Conservation (phyloP, 768 basidiomycete genomes). For the Mrakia hoshinonis region DNA sequence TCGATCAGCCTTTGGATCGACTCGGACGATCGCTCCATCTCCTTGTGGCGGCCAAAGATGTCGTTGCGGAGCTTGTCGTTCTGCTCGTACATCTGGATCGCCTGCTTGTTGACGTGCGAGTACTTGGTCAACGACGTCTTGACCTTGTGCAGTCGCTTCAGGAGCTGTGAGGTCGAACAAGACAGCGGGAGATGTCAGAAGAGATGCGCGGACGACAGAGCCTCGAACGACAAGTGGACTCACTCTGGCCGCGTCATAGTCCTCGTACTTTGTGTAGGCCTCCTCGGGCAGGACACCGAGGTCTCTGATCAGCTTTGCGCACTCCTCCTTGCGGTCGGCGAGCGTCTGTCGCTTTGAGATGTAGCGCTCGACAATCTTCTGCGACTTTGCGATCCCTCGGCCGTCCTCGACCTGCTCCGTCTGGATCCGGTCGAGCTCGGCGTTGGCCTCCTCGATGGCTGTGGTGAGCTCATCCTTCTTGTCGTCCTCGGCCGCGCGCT, state of each 20-base stretch:
- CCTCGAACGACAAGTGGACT: slow-evolving; percentile 34
- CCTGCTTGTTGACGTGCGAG: slow-evolving; percentile 98
- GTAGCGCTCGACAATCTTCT: slow-evolving; percentile 92
- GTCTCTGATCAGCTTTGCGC: slow-evolving; percentile 89
- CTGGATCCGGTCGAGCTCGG: slow-evolving; percentile 63
- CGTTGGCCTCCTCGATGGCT: slow-evolving; percentile 36
- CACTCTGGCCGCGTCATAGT: slow-evolving; percentile 78
- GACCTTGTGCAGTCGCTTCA: slow-evolving; percentile 82
- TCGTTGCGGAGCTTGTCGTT: slow-evolving; percentile 97
- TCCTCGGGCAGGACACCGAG: slow-evolving; percentile 94
- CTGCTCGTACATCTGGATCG: slow-evolving; percentile 94
- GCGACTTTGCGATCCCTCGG: slow-evolving; percentile 75
- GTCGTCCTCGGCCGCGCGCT: slow-evolving; percentile 44
- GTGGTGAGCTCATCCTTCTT: slow-evolving; percentile 57
- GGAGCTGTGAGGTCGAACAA: slow-evolving; percentile 50
- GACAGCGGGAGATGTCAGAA: neutral
- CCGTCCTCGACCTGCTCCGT: slow-evolving; percentile 77
- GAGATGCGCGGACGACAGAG: neutral
- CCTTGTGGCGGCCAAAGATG: slow-evolving; percentile 72
- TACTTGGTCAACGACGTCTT: slow-evolving; percentile 94
- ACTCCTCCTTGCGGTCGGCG: slow-evolving; percentile 75
- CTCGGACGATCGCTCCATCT: slow-evolving; percentile 76
- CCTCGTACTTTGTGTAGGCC: slow-evolving; percentile 89
- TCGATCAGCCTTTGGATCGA: slow-evolving; percentile 90
- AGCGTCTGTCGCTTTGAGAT: slow-evolving; percentile 86